These are phyloP conservation scores for Trypanosoma congolense DNA, from an alignment of 208 protist species.

Conservation along the genomic window DNA sequence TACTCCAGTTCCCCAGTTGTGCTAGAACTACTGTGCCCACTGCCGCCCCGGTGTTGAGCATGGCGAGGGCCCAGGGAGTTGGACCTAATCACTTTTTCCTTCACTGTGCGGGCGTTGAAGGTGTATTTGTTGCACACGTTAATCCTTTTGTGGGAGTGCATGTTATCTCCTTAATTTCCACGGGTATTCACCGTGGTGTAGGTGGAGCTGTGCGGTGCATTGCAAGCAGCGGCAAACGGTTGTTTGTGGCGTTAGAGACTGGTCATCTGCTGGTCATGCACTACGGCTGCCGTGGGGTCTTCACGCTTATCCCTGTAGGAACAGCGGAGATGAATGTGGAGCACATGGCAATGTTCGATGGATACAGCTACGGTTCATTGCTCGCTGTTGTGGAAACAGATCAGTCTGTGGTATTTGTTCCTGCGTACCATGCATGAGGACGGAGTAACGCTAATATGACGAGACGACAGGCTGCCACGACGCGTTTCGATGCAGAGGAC, in stretches of 20 bases:
- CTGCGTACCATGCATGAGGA: constrained; percentile 64
- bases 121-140: constrained; percentile 57
- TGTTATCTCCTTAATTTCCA: constrained; percentile 61
- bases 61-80: constrained; percentile 41
- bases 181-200: constrained; percentile 53
- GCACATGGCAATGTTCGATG: constrained; percentile 39
- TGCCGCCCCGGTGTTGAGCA: constrained; percentile 46
- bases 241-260: constrained; percentile 67
- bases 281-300: constrained; percentile 34
- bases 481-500: too few relatives aligned
- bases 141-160: constrained; percentile 59
- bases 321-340: constrained; percentile 46
- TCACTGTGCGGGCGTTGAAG: constrained; percentile 40
- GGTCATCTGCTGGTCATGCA: constrained; percentile 72
- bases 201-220: constrained; percentile 55
- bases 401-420: constrained; percentile 45
- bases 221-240: constrained; percentile 47
- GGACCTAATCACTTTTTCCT: constrained; percentile 65
- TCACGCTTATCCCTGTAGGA: constrained; percentile 63
- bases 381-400: constrained; percentile 61
- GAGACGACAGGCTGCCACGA: too few relatives aligned
- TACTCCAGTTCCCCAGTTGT: constrained; percentile 33
- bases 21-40: constrained; percentile 26
- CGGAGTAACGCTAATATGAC: too few relatives aligned
- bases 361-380: constrained; percentile 58